Conservation (phyloP, 441 rosid species). For the Viola pubescens region DNA sequence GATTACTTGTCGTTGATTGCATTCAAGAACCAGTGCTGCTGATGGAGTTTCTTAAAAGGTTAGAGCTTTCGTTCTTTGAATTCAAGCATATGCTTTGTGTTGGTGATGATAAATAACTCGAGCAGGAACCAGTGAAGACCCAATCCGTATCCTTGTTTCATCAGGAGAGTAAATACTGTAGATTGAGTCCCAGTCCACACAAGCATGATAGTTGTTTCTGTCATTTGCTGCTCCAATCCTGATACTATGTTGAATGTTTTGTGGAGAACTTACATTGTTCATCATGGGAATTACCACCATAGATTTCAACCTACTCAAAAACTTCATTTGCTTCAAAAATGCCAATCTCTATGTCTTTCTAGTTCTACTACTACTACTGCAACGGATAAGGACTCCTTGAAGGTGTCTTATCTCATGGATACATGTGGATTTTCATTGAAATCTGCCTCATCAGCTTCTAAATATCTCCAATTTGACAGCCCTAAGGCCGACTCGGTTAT, state of each 20-base stretch:
- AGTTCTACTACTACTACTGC: background rate
- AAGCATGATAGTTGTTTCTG: too few species aligned
- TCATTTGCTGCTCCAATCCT: too few species aligned
- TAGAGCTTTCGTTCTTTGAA: too few species aligned
- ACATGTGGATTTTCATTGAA: background rate
- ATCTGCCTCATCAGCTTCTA: background rate
- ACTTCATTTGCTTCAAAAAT: background rate
- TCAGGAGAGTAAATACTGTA: too few species aligned
- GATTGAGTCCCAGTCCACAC: too few species aligned
- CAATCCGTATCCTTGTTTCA: too few species aligned
- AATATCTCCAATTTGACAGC: background rate
- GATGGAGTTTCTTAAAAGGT: too few species aligned
- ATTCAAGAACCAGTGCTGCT: too few species aligned
- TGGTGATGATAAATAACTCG: too few species aligned
- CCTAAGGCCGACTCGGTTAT: background rate
- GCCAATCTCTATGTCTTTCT: background rate
- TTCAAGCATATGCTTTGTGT: too few species aligned
- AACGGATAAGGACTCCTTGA: background rate
- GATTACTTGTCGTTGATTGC: too few species aligned
- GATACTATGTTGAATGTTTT: background rate
- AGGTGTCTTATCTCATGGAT: background rate
- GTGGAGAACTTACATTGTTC: background rate
- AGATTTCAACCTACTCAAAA: background rate
- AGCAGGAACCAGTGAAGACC: too few species aligned
- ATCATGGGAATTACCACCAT: background rate